These are phyloP conservation scores for Ustilago curta DNA, from an alignment of 1,284 basidiomycete species.

Conservation along the genomic window DNA sequence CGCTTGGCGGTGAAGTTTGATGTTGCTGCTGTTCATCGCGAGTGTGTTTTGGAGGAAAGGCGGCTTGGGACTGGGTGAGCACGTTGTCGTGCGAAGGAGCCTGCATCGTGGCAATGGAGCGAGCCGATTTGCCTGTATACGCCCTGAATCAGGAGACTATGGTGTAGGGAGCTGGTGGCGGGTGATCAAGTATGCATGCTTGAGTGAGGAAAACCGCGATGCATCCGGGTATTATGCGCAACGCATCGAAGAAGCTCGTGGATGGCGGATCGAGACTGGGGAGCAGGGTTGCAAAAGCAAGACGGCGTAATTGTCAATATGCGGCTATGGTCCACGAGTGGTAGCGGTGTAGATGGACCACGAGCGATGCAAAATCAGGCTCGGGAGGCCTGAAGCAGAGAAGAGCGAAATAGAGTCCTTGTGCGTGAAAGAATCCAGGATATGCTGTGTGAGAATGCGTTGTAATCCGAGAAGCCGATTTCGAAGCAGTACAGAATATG, in stretches of 20 bases:
- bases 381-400: not conserved
- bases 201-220: not conserved
- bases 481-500: no score
- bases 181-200: not conserved
- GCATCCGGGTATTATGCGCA: not conserved
- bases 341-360: not conserved
- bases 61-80: constrained; percentile 8
- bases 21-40: constrained; percentile 26
- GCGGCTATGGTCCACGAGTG: not conserved
- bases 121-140: not conserved
- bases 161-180: not conserved
- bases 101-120: constrained; percentile 30
- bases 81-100: constrained; percentile 25
- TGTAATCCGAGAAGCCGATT: no score
- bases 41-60: constrained; percentile 7
- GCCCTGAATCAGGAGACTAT: not conserved
- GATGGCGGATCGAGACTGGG: not conserved
- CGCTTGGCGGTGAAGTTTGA: constrained; percentile 1
- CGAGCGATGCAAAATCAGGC: not conserved
- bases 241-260: not conserved
- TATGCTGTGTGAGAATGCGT: no score
- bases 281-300: not conserved
- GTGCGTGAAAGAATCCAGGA: no score
- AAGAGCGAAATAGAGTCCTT: constrained; percentile 5
- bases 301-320: not conserved